These are phyloP conservation scores for Cyclotella choctawhatcheeana DNA, from an alignment of 108 stramenopile genomes.

Conservation along the genomic window DNA sequence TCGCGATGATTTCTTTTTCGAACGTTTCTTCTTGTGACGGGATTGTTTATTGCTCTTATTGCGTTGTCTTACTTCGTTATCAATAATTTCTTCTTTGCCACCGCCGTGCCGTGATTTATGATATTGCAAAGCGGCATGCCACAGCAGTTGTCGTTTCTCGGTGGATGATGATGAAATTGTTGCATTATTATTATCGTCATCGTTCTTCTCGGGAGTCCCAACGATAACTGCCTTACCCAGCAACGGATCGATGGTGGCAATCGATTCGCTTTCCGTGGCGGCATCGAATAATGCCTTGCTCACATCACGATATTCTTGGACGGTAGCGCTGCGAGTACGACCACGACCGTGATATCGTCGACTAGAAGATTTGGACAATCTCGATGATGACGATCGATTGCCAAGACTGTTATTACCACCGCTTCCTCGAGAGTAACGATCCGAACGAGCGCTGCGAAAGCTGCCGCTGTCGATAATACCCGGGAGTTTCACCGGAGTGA, in stretches of 20 bases:
- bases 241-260: slow-evolving; percentile 7
- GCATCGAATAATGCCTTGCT: slow-evolving; percentile 10
- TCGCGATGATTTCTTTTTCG: not conserved
- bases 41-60: not conserved
- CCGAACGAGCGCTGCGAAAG: not conserved
- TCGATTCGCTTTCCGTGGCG: slow-evolving; percentile 12
- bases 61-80: not conserved
- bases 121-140: slow-evolving; percentile 1
- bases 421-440: no score
- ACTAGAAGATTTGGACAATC: not conserved
- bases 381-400: not conserved
- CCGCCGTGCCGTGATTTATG: not conserved
- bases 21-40: no score
- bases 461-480: not conserved
- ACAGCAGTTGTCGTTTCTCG: not conserved
- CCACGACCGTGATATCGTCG: not conserved
- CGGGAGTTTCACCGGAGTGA: no score
- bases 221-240: not conserved
- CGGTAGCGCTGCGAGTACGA: not conserved
- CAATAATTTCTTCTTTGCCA: not conserved
- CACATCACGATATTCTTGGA: not conserved
- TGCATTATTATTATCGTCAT: not conserved
- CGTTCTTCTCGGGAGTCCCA: not conserved
- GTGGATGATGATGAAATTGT: not conserved
- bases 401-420: not conserved